These are phyloP conservation scores for Picochlorum sp. DNA, from an alignment of 139 green algal species.

Conservation along the genomic window DNA sequence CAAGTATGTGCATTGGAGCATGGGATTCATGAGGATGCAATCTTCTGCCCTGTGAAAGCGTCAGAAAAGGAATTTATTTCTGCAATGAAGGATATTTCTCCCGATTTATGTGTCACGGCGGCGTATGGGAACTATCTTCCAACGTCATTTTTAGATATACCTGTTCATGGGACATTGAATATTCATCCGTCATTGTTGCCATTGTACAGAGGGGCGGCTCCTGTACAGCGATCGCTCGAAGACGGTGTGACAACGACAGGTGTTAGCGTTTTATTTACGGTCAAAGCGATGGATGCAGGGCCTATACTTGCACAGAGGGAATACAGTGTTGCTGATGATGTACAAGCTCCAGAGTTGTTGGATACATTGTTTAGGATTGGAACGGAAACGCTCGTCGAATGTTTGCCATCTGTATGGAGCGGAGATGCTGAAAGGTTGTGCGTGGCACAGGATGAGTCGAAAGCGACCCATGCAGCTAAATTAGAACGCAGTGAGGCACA, in stretches of 20 bases:
- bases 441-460: conserved; percentile 49
- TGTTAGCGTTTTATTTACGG: conserved; percentile 88
- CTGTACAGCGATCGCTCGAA: conserved; percentile 79
- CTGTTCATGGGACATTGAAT: conserved; percentile 85
- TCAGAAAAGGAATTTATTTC: conserved; percentile 62
- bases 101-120: conserved; percentile 91
- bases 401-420: conserved; percentile 53
- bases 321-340: conserved; percentile 40
- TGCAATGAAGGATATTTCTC: conserved; percentile 45
- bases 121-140: conserved; percentile 97
- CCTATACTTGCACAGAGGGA: conserved; percentile 71
- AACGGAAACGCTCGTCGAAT: conserved; percentile 52
- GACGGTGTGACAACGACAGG: conserved; percentile 43
- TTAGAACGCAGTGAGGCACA: conserved; percentile 59
- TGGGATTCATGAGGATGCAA: conserved; percentile 27
- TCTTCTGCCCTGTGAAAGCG: conserved; percentile 43
- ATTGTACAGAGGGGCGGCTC: conserved; percentile 86
- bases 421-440: conserved; percentile 26
- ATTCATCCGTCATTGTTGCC: conserved; percentile 94
- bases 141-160: conserved; percentile 77
- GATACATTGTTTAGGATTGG: conserved; percentile 61
- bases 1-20: conserved; percentile 29
- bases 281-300: conserved; percentile 88
- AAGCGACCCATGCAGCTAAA: conserved; percentile 70
- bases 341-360: conserved; percentile 74